phyloP scores from a whole-genome alignment of 176 grass and related monocot species.

The Oryza meridionalis region DNA sequence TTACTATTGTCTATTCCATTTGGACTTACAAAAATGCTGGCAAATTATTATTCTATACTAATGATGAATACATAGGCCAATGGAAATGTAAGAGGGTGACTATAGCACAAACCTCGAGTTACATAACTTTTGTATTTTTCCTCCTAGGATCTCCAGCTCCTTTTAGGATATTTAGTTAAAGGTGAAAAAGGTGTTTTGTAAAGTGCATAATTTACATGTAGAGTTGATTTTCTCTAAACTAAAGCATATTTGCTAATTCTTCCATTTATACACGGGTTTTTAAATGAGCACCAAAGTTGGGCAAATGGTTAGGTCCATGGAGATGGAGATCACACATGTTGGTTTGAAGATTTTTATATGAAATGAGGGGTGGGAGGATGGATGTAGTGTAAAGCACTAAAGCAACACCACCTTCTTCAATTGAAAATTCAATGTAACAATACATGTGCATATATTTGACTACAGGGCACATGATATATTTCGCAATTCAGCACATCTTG shows the following conservation, averaged over 20 bases:
- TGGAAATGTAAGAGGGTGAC: neutral
- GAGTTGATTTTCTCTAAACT: neutral
- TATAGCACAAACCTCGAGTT: neutral
- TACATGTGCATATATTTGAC: neutral
- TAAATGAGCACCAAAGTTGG: neutral
- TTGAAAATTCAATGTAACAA: neutral
- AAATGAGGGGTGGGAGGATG: neutral
- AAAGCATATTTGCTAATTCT: neutral
- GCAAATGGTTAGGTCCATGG: neutral
- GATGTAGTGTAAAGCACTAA: neutral
- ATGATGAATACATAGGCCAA: neutral
- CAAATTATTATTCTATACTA: slow-evolving; percentile 1
- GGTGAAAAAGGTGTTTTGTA: neutral
- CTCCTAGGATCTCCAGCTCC: neutral
- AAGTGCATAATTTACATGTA: neutral
- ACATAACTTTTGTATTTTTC: neutral
- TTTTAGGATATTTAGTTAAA: neutral
- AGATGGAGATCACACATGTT: neutral
- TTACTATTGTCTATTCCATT: neutral
- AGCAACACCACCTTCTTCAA: neutral
- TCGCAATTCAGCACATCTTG: neutral
- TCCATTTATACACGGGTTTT: neutral
- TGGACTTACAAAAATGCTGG: neutral
- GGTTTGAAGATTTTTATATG: neutral
- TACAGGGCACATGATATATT: neutral